Evolutionary conservation across 2,329 filamentous ascomycete species (phyloP), one percentile per base, ranked within the genome.

Genomic region (Epicoccum sorghinum): DNA sequence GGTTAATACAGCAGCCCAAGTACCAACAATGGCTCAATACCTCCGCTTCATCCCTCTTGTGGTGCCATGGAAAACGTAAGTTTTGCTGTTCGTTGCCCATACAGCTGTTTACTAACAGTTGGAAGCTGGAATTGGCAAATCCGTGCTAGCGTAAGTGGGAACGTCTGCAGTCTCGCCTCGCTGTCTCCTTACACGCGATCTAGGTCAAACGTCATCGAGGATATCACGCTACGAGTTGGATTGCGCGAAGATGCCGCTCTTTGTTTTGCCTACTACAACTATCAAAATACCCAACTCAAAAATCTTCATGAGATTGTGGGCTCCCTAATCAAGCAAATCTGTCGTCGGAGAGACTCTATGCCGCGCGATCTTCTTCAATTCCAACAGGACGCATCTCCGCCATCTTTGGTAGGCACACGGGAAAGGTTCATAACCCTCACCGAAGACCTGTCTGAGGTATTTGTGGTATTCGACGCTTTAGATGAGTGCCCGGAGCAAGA

Each of bases 21-120:
- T 67, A 48, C 51, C 38, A 57, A 32, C 9, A 64, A 18, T 67
- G 64, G 65, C 22, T 61, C 1, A 33, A 46, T 6, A 45, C 38
- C 36, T 10, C 51, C 0, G 14, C 13, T 6, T 65, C 59, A 3
- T 42, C 55, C 3, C 47, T 67, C 32, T 49, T 66, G n/a, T 67
- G 62, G 64, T 67, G 64, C 47, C 27, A 60, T 45, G 64, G 64
- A 45, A 65, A 63, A 37, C 61, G 62, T 64, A 49, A 37, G 57
- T 40, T 25, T 13, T 5, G 36, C 7, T 18, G 27, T 3, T 9
- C 24, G 4, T 30, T 42, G n/a, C 9, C 18, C 4, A 32, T 4
- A 5, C 22, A 7, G 14, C 25, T 33, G 1, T 25, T 18, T 18
- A 29, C 55, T 62, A 22, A 62, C 33, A 9, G 38, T 3, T 23